These are phyloP conservation scores for Punica granatum DNA, from an alignment of 345 rosid genomes.

Conservation along the genomic window DNA sequence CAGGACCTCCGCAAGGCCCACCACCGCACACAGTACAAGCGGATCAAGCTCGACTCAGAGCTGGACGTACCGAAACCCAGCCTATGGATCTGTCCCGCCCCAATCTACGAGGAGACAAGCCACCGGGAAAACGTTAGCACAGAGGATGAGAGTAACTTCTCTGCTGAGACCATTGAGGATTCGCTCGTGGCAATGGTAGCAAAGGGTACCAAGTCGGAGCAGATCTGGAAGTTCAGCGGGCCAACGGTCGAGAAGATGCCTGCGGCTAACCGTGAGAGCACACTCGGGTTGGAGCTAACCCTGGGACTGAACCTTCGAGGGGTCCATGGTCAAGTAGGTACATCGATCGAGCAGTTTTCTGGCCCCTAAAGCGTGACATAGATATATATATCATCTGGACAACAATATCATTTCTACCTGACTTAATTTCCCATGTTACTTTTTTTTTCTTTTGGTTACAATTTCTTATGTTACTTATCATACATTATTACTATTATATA, in stretches of 20 bases:
- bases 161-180: constrained; percentile 14
- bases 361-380: not conserved
- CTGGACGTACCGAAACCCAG: not conserved
- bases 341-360: not conserved
- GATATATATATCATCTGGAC: not conserved
- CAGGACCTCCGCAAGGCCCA: not conserved
- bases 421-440: too few relatives aligned
- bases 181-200: not conserved
- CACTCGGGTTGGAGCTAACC: constrained; percentile 1
- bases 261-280: not conserved
- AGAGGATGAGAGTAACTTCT: constrained; percentile 12
- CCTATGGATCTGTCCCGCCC: constrained; percentile 10
- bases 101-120: constrained; percentile 12
- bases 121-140: constrained; percentile 3
- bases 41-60: not conserved
- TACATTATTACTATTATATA: not conserved
- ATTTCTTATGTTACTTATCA: not conserved
- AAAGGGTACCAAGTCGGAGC: not conserved
- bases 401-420: not conserved
- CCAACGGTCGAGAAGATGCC: not conserved
- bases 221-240: constrained; percentile 7
- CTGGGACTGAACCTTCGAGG: not conserved
- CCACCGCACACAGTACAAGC: constrained; percentile 2
- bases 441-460: too few relatives aligned
- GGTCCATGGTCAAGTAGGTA: not conserved